Conservation (phyloP, 257 asterid genomes). For the Hygrophila difformis region DNA sequence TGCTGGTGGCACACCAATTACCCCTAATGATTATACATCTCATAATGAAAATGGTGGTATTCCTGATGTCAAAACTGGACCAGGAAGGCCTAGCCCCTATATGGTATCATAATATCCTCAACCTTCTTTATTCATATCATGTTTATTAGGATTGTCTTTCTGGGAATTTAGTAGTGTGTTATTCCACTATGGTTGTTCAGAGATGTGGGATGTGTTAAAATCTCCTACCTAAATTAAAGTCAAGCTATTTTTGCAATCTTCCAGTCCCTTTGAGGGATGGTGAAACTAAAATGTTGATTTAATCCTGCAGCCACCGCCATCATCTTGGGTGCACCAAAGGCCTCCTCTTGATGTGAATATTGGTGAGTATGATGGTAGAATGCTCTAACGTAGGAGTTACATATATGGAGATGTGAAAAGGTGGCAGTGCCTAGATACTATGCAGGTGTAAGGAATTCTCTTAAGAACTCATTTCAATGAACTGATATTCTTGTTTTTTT, state of each 20-base stretch:
- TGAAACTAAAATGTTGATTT: slow-evolving; percentile 16
- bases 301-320: slow-evolving; percentile 73
- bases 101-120: slow-evolving; percentile 42
- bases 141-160: slow-evolving; percentile 8
- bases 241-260: neutral
- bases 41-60: slow-evolving; percentile 45
- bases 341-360: slow-evolving; percentile 91
- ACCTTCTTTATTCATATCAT: no score
- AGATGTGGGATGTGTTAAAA: neutral
- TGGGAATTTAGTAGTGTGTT: neutral
- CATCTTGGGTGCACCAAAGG: slow-evolving; percentile 77
- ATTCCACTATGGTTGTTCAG: neutral
- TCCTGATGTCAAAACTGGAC: slow-evolving; percentile 43
- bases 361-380: slow-evolving; percentile 45
- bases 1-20: slow-evolving; percentile 83
- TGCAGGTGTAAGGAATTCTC: neutral
- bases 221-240: slow-evolving; percentile 2
- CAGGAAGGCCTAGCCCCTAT: slow-evolving; percentile 67
- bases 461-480: neutral
- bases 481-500: neutral
- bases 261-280: slow-evolving; percentile 6
- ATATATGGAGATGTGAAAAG: neutral
- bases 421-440: neutral
- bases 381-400: slow-evolving; percentile 1
- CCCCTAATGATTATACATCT: slow-evolving; percentile 62